These are phyloP conservation scores for Pichia scutulata DNA, from an alignment of 805 yeast species.

Conservation along the genomic window DNA sequence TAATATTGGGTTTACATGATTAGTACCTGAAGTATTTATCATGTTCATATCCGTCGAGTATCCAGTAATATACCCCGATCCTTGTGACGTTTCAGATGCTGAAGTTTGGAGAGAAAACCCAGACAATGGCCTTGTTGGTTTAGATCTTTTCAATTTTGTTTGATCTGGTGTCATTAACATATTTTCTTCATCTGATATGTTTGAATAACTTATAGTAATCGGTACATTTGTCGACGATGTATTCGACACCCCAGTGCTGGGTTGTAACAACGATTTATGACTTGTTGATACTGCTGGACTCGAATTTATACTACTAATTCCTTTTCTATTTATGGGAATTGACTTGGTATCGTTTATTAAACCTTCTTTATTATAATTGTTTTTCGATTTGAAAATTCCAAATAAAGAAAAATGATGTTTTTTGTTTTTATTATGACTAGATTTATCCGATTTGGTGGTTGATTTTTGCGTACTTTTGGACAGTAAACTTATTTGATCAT, in stretches of 20 bases:
- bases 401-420: slow-evolving; percentile 7
- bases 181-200: not conserved
- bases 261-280: not conserved
- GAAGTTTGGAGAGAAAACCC: slow-evolving; percentile 41
- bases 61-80: slow-evolving; percentile 31
- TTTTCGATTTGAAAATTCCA: slow-evolving; percentile 5
- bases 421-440: not conserved
- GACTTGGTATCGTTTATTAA: not conserved
- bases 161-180: slow-evolving; percentile 4
- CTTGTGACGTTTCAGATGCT: slow-evolving; percentile 45
- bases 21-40: not conserved
- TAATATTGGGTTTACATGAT: not conserved
- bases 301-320: not conserved
- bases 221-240: not conserved
- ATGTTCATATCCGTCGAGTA: slow-evolving; percentile 27
- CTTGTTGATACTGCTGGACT: not conserved
- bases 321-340: not conserved
- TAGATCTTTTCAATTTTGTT: slow-evolving; percentile 12
- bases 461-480: slow-evolving; percentile 2
- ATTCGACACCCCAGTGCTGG: not conserved
- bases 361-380: too few species aligned
- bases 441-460: not conserved
- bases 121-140: slow-evolving; percentile 40
- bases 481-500: slow-evolving; percentile 1
- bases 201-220: not conserved